Conservation (phyloP, 2,329 filamentous ascomycete genomes). For the Hypocreales sp. region DNA sequence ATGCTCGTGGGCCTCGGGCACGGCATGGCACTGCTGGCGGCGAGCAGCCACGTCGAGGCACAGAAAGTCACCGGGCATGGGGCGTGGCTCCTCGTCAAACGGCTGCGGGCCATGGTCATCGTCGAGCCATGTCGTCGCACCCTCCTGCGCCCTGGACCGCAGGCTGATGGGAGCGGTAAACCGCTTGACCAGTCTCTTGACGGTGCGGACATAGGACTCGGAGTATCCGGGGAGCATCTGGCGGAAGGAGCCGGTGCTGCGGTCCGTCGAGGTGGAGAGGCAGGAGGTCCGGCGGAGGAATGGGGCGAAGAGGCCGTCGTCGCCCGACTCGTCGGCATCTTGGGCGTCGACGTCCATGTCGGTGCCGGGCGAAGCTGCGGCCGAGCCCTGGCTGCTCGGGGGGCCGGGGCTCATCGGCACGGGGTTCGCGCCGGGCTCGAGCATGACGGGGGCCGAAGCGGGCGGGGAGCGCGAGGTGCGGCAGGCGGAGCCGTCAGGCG, state of each 20-base stretch:
- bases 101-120: conserved; percentile 11
- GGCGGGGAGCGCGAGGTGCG: no score
- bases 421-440: no score
- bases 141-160: conserved; percentile 5
- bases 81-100: conserved; percentile 9
- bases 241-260: conserved; percentile 19
- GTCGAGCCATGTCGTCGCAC: conserved; percentile 10
- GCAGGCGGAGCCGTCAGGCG: background rate
- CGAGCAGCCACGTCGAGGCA: conserved; percentile 12
- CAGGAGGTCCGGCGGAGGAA: conserved; percentile 19
- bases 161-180: conserved; percentile 17
- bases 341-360: background rate
- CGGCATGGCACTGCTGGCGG: conserved; percentile 8
- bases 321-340: background rate
- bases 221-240: conserved; percentile 16
- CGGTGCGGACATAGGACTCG: conserved; percentile 17
- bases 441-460: no score
- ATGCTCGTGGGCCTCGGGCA: conserved; percentile 9
- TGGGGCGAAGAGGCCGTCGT: conserved; percentile 6
- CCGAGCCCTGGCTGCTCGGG: no score
- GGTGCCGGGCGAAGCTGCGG: no score
- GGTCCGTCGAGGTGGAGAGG: conserved; percentile 22
- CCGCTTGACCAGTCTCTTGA: conserved; percentile 21
- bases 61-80: conserved; percentile 35
- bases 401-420: no score